Evolutionary conservation across 192 early-diverging fungal genomes (phyloP), one percentile per base, ranked within the genome.

Genomic region (Phycomyces nitens): DNA sequence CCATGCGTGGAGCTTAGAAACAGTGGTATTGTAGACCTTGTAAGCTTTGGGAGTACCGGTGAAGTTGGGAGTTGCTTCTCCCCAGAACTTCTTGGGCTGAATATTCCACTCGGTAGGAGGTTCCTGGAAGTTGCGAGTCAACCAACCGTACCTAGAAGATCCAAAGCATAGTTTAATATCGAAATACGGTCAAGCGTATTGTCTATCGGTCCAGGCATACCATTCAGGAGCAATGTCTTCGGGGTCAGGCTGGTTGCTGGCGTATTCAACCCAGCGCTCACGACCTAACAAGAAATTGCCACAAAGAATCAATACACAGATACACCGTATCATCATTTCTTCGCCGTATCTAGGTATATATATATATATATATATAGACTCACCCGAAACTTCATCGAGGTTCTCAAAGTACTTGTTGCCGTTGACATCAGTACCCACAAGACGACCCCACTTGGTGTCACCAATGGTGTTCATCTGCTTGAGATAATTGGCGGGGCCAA

Each of bases 371-470:
- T 64, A 20, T 27, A 18, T 43, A 15, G 12, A 47, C 66, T 22
- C 77, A 81, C 89, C 88, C 49, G 80, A 89, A 70, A 83, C 78
- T 73, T 92, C 90, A 56, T 84, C 74, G 8, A 77, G 70, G 72
- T 90, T 89, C 68, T 80, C 80, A 63, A 74, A 92, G 81, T 90
- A 92, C 49, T 84, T 80, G 78, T 92, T 92, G 67, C 90, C 90
- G 56, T 85, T 74, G 60, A 80, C 72, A 74, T 92, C 90, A 24
- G 70, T 76, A 47, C 90, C 90, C 27, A 92, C 76, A 21, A 89
- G 73, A 23, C 74, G 79, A 69, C 90, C 90, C 76, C 78, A 78
- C 66, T 90, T 92, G 57, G 73, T 80, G 49, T 86, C 84, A 53
- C 84, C 75, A 68, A 86, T 82, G 60, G 71, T 71, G 42, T 81